Evolutionary conservation across 495 filamentous ascomycete genomes (phyloP).

Genomic region (Xylaria acuta): DNA sequence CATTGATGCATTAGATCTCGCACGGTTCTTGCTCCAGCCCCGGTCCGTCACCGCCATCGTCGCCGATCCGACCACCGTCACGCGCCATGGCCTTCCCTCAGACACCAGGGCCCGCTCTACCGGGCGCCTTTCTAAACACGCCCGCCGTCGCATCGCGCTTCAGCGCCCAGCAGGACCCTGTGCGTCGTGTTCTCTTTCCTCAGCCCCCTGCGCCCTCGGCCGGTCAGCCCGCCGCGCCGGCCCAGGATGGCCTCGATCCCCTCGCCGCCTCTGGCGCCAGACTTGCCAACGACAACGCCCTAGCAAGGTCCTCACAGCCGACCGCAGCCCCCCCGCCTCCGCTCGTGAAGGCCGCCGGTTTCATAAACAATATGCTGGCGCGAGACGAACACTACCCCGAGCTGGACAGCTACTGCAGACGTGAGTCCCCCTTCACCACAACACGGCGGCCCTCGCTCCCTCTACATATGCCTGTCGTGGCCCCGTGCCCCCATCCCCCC

Average conservation of each 20-base stretch:
- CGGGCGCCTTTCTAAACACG: slow-evolving; percentile 76
- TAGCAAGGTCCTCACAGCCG: slow-evolving; percentile 34
- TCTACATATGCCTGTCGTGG: neutral
- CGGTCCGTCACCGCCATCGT: slow-evolving; percentile 24
- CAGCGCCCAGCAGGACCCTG: slow-evolving; percentile 43
- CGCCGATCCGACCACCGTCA: slow-evolving; percentile 25
- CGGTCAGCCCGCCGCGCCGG: neutral
- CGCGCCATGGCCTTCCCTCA: slow-evolving; percentile 67
- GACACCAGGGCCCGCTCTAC: slow-evolving; percentile 68
- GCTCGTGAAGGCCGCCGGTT: slow-evolving; percentile 78
- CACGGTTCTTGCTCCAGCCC: slow-evolving; percentile 24
- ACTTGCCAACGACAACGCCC: slow-evolving; percentile 31
- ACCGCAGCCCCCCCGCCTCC: slow-evolving; percentile 58
- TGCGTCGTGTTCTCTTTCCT: slow-evolving; percentile 50
- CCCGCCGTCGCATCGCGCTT: slow-evolving; percentile 59
- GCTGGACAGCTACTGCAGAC: slow-evolving; percentile 85
- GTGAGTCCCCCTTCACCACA: slow-evolving; percentile 60
- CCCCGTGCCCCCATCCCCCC: slow-evolving; percentile 2
- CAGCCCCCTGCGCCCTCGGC: slow-evolving; percentile 25
- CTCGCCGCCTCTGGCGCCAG: slow-evolving; percentile 42
- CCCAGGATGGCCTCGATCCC: slow-evolving; percentile 34
- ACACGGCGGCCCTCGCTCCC: neutral
- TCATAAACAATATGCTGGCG: slow-evolving; percentile 78
- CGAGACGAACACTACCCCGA: slow-evolving; percentile 85
- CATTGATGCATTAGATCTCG: slow-evolving; percentile 15